phyloP scores from a whole-genome alignment of 106 monocot species.

The Dendrobium catenatum region DNA sequence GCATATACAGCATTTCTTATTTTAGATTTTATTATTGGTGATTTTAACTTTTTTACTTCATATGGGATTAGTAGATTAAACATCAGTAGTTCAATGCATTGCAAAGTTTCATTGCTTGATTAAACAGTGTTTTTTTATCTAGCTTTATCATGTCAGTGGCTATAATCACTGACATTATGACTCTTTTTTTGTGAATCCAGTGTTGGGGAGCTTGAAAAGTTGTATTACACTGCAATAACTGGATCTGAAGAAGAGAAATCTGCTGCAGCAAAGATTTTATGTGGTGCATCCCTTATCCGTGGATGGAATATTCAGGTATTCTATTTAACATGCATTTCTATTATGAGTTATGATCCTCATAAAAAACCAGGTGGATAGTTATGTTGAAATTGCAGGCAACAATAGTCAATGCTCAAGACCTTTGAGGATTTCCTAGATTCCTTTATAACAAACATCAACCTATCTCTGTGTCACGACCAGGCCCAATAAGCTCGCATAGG shows the following conservation, averaged over 20 bases:
- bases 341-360: too few relatives aligned
- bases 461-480: too few relatives aligned
- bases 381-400: too few relatives aligned
- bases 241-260: slow-evolving; percentile 78
- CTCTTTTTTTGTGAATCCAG: slow-evolving; percentile 19
- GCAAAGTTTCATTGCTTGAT: neutral
- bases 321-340: neutral
- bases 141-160: neutral
- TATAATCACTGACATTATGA: neutral
- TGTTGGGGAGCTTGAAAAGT: slow-evolving; percentile 61
- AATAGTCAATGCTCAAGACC: too few relatives aligned
- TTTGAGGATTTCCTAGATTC: too few relatives aligned
- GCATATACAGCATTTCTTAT: neutral
- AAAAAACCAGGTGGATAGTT: too few relatives aligned
- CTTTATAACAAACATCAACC: too few relatives aligned
- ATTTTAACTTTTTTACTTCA: neutral
- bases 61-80: neutral
- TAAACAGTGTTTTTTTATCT: neutral
- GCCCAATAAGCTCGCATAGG: too few relatives aligned
- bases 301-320: slow-evolving; percentile 97
- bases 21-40: neutral
- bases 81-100: neutral
- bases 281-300: slow-evolving; percentile 70
- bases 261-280: slow-evolving; percentile 79
- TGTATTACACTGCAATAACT: slow-evolving; percentile 66